Percentiles rank a stretch among this genome's conserved stretches.
These are phyloP conservation scores for Zygosaccharomyces lentus DNA, from an alignment of 805 yeast genomes.

Conservation along the genomic window DNA sequence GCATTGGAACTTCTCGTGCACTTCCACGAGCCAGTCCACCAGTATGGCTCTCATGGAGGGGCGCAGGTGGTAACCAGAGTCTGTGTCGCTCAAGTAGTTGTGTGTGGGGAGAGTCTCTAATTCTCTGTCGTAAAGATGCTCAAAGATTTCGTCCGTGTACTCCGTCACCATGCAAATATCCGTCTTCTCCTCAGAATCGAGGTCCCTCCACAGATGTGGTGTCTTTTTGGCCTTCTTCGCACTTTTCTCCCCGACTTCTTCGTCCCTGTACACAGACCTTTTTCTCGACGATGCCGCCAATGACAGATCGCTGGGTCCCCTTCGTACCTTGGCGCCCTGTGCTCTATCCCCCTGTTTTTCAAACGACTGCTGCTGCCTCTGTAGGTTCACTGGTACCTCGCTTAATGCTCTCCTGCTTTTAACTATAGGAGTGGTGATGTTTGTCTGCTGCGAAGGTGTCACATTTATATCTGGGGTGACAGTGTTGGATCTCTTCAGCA, in stretches of 20 bases:
- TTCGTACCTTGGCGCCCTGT: slow-evolving; percentile 16
- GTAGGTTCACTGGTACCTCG: slow-evolving; percentile 16
- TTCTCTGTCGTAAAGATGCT: slow-evolving; percentile 67
- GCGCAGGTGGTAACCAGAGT: slow-evolving; percentile 59
- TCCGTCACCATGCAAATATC: slow-evolving; percentile 89
- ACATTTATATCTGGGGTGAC: not conserved
- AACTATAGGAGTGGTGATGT: slow-evolving; percentile 9
- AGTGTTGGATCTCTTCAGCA: slow-evolving; percentile 3
- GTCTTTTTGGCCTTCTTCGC: slow-evolving; percentile 38
- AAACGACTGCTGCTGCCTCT: not conserved
- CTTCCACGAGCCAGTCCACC: slow-evolving; percentile 93
- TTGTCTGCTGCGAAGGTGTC: not conserved
- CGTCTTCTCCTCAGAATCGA: slow-evolving; percentile 63
- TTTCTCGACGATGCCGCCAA: slow-evolving; percentile 15
- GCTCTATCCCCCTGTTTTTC: slow-evolving; percentile 2
- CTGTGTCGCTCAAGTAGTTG: slow-evolving; percentile 48
- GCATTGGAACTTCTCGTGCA: slow-evolving; percentile 76
- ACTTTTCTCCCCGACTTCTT: slow-evolving; percentile 18
- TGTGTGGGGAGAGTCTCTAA: slow-evolving; percentile 62
- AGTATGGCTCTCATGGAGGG: slow-evolving; percentile 82
- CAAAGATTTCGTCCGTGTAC: slow-evolving; percentile 81
- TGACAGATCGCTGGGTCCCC: slow-evolving; percentile 18
- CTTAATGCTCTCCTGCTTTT: slow-evolving; percentile 15
- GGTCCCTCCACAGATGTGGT: slow-evolving; percentile 39
- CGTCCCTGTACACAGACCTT: slow-evolving; percentile 23